Conservation (phyloP, 805 yeast genomes). For the Wickerhamiella hasegawae region DNA sequence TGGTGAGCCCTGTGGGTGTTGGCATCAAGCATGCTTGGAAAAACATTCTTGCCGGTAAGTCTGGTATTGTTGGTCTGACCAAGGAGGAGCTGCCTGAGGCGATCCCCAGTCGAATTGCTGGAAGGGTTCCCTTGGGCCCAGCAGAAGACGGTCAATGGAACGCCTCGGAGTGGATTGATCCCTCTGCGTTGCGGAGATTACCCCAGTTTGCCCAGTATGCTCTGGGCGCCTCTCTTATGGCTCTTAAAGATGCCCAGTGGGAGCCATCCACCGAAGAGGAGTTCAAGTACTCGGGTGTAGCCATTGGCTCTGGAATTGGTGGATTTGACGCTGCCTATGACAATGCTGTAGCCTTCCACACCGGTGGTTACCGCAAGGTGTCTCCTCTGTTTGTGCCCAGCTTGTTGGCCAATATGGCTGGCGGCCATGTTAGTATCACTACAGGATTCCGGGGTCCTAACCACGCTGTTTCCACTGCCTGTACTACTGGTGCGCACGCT, state of each 20-base stretch:
- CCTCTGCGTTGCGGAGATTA: conserved; percentile 37
- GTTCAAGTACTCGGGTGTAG: conserved; percentile 34
- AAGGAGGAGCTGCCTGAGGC: conserved; percentile 28
- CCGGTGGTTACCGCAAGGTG: conserved; percentile 46
- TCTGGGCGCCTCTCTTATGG: conserved; percentile 59
- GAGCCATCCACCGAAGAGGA: conserved; percentile 21
- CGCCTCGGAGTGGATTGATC: conserved; percentile 32
- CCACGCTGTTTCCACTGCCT: conserved; percentile 83
- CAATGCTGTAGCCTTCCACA: conserved; percentile 36
- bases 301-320: conserved; percentile 91
- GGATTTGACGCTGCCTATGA: conserved; percentile 59
- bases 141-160: conserved; percentile 34
- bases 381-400: conserved; percentile 81
- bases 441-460: conserved; percentile 70
- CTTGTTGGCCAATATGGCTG: conserved; percentile 81
- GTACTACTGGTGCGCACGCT: conserved; percentile 91
- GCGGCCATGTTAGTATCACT: conserved; percentile 73
- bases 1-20: conserved; percentile 73
- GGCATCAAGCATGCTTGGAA: conserved; percentile 29
- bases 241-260: conserved; percentile 53
- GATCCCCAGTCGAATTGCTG: conserved; percentile 62
- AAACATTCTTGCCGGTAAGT: conserved; percentile 19
- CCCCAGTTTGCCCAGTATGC: conserved; percentile 71
- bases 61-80: conserved; percentile 28
- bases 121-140: conserved; percentile 44